Evolutionary conservation across 345 rosid genomes (phyloP).

Genomic region (Acer campestre): DNA sequence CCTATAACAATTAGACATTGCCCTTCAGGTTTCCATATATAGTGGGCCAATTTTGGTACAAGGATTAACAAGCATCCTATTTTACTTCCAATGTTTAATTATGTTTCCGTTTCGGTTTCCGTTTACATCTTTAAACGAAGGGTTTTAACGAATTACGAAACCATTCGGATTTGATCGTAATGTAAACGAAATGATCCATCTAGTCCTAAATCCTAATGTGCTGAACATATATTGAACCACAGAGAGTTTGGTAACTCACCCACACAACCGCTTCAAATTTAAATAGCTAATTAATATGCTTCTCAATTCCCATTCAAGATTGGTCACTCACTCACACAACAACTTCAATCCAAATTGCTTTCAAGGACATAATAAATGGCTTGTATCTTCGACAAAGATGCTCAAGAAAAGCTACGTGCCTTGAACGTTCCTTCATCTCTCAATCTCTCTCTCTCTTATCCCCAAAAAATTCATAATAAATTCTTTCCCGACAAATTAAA

Average conservation of each 20-base stretch:
- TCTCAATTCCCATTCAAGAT: background rate
- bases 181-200: background rate
- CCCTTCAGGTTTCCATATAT: background rate
- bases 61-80: background rate
- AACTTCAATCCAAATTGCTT: background rate
- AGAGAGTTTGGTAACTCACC: too few species aligned
- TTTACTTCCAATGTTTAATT: background rate
- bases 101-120: background rate
- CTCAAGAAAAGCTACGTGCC: slow-evolving; percentile 43
- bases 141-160: background rate
- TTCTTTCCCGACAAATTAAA: slow-evolving; percentile 20
- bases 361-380: slow-evolving; percentile 17
- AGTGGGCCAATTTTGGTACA: background rate
- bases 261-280: background rate
- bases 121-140: background rate
- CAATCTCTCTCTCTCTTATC: slow-evolving; percentile 25
- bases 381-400: slow-evolving; percentile 38
- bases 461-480: slow-evolving; percentile 15
- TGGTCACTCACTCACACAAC: background rate
- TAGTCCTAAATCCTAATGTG: background rate
- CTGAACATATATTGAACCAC: background rate
- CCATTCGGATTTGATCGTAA: too few species aligned
- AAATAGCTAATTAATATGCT: background rate
- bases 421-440: slow-evolving; percentile 29
- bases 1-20: background rate